Conservation (phyloP, 306 rosid genomes). For the Malus asiatica region DNA sequence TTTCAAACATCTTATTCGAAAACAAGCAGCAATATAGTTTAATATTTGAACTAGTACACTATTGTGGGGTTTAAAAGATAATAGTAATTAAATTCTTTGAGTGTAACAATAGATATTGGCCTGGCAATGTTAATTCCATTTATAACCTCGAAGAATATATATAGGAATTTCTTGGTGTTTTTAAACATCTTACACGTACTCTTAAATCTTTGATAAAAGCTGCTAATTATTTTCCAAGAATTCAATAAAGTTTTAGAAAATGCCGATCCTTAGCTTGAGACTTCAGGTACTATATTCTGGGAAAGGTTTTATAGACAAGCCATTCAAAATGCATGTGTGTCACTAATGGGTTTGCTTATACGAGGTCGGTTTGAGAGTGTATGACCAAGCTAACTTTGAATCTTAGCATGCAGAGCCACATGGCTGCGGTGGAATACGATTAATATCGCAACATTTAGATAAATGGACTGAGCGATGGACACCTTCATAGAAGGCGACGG, state of each 20-base stretch:
- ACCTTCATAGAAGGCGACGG: conserved; percentile 29
- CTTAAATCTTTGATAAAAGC: neutral
- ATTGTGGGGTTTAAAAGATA: neutral
- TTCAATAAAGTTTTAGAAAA: neutral
- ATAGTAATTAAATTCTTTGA: neutral
- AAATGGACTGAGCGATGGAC: neutral
- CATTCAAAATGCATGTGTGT: conserved; percentile 33
- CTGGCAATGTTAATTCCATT: neutral
- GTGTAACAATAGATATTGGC: neutral
- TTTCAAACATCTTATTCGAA: too few species aligned
- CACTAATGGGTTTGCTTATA: neutral
- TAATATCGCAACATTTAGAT: neutral
- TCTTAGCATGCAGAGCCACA: conserved; percentile 24
- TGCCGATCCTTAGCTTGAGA: conserved; percentile 8
- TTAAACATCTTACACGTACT: neutral
- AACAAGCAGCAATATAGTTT: neutral
- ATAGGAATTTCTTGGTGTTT: conserved; percentile 8
- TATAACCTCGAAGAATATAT: neutral
- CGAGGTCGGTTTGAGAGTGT: conserved; percentile 3
- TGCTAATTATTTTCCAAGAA: neutral
- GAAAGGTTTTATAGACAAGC: conserved; percentile 16
- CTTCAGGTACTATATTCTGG: conserved; percentile 6
- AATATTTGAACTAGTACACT: neutral
- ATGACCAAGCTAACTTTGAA: conserved; percentile 4
- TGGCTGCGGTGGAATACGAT: conserved; percentile 18